A percentile compares a stretch with the other conserved stretches of the same genome.
Evolutionary conservation across 768 basidiomycete species (phyloP).

Genomic region (Leccinum disarticulatum): DNA sequence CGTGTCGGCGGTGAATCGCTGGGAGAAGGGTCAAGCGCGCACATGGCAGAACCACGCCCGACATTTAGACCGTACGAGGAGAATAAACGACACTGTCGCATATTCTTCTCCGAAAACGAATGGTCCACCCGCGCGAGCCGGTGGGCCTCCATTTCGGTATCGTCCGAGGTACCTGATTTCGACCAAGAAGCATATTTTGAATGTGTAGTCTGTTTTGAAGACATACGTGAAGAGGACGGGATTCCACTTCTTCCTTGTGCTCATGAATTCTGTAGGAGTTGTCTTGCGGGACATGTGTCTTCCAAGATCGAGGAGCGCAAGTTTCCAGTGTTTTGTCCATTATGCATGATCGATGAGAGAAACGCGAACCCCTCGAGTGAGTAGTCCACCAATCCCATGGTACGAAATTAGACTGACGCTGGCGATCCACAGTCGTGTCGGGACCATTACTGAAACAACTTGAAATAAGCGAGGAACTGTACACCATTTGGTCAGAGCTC

Average conservation of each 20-base stretch:
- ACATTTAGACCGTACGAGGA: constrained; percentile 18
- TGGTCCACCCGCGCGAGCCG: neutral
- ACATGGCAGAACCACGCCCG: neutral
- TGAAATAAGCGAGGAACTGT: constrained; percentile 43
- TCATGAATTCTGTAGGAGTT: constrained; percentile 55
- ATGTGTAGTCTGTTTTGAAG: constrained; percentile 59
- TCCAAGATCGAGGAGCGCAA: constrained; percentile 49
- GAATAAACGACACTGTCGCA: constrained; percentile 26
- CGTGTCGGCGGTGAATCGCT: neutral
- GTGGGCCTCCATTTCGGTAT: neutral
- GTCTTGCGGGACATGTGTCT: constrained; percentile 43
- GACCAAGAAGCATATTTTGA: constrained; percentile 33
- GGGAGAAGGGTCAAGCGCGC: constrained; percentile 10
- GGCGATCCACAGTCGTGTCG: constrained; percentile 37
- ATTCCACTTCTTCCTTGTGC: constrained; percentile 43
- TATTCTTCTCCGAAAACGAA: constrained; percentile 23
- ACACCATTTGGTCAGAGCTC: constrained; percentile 43
- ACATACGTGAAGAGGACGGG: constrained; percentile 38
- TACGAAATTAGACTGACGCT: neutral
- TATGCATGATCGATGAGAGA: constrained; percentile 42
- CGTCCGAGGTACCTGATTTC: constrained; percentile 3
- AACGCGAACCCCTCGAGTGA: constrained; percentile 34
- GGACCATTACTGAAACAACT: constrained; percentile 37
- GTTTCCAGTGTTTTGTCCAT: constrained; percentile 61
- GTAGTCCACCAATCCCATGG: neutral